Conservation (phyloP, 164 flowering plant species). For the Vitis riparia region DNA sequence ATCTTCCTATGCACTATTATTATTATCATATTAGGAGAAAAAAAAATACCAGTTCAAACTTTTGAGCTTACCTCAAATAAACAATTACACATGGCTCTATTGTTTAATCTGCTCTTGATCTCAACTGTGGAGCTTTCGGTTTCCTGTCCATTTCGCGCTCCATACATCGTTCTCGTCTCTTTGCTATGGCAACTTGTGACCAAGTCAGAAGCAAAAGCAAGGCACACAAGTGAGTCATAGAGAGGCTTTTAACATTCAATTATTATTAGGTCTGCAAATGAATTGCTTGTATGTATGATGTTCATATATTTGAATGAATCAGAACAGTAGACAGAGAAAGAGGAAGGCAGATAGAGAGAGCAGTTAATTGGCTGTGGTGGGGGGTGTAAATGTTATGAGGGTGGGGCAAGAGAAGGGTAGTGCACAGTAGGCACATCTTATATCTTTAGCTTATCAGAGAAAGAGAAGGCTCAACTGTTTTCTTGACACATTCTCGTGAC, state of each 20-base stretch:
- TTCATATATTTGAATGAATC: neutral
- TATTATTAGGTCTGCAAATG: neutral
- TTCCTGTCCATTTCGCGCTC: neutral
- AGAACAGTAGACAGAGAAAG: too few species aligned
- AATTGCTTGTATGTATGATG: neutral
- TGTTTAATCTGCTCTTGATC: too few species aligned
- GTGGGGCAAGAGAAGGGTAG: neutral
- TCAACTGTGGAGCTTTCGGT: neutral
- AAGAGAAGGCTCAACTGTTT: constrained; percentile 18
- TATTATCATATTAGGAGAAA: neutral
- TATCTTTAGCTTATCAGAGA: neutral
- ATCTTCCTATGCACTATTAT: neutral
- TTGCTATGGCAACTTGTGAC: too few species aligned
- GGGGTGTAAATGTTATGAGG: too few species aligned
- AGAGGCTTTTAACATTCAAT: neutral
- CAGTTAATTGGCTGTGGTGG: too few species aligned
- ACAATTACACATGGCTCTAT: too few species aligned
- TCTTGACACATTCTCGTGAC: constrained; percentile 20
- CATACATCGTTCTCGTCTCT: neutral
- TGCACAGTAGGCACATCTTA: neutral
- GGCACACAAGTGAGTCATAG: too few species aligned
- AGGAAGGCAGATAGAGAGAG: too few species aligned
- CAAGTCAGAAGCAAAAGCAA: too few species aligned
- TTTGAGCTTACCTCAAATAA: too few species aligned
- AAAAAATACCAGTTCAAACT: too few species aligned